These are phyloP conservation scores for Ceratobasidium sp. DNA, from an alignment of 1,284 basidiomycete genomes.

Conservation along the genomic window DNA sequence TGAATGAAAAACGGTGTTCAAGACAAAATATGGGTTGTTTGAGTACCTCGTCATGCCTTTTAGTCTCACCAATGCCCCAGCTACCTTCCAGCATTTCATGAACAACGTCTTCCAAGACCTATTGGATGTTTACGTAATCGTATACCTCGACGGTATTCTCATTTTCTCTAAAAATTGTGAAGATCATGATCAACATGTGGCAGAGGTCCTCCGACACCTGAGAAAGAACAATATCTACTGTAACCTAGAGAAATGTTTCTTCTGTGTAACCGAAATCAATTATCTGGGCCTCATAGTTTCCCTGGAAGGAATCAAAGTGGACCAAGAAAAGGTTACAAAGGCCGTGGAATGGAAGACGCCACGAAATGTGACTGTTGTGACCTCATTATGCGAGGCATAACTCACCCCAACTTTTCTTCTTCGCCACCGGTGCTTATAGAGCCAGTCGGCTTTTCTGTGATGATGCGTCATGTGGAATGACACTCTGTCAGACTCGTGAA, in stretches of 20 bases:
- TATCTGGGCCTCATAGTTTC: constrained; percentile 55
- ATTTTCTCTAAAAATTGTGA: constrained; percentile 60
- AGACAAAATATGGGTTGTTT: constrained; percentile 57
- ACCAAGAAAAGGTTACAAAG: constrained; percentile 52
- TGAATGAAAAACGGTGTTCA: constrained; percentile 59
- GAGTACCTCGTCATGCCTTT: constrained; percentile 59
- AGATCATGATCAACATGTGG: constrained; percentile 53
- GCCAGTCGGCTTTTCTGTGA: too few species aligned
- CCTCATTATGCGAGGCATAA: too few species aligned
- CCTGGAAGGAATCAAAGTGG: constrained; percentile 51
- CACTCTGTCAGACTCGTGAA: too few species aligned
- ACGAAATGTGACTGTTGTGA: constrained; percentile 50
- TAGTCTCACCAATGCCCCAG: constrained; percentile 52
- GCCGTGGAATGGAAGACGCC: constrained; percentile 54
- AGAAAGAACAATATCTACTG: constrained; percentile 44
- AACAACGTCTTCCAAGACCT: constrained; percentile 44
- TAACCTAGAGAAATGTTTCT: constrained; percentile 53
- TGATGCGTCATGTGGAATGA: too few species aligned
- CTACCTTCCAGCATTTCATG: constrained; percentile 55
- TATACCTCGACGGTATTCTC: constrained; percentile 58
- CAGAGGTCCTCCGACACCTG: constrained; percentile 50
- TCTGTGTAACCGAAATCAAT: constrained; percentile 49
- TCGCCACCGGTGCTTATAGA: too few species aligned
- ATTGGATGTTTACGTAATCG: constrained; percentile 44
- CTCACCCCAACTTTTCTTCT: too few species aligned